A percentile compares a stretch with the other conserved stretches of the same genome.
phyloP scores from a whole-genome alignment of 352 stramenopile genomes.

The Phytophthora sojae region DNA sequence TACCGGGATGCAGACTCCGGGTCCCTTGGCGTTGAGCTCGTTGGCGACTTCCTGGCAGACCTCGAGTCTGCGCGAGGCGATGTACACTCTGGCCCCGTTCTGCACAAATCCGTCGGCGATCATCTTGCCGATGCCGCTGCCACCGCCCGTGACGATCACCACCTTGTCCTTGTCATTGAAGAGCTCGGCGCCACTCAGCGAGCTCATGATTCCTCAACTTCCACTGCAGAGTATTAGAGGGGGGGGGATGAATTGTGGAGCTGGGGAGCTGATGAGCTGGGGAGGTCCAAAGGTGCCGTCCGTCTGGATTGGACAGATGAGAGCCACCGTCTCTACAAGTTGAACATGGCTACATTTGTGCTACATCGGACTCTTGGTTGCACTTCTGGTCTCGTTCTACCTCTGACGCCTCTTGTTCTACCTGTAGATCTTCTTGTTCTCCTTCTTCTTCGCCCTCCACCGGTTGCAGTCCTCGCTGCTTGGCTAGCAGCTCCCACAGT shows the following conservation, averaged over 20 bases:
- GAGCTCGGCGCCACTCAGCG: slow-evolving; percentile 52
- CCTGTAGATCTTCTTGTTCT: neutral
- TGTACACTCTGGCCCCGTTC: slow-evolving; percentile 93
- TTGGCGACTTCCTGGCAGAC: slow-evolving; percentile 78
- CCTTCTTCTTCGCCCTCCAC: neutral
- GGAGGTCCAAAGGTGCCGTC: slow-evolving; percentile 4
- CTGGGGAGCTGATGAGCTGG: no score
- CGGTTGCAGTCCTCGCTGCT: slow-evolving; percentile 21
- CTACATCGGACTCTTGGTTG: neutral
- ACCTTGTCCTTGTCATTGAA: slow-evolving; percentile 74
- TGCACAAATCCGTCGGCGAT: slow-evolving; percentile 93
- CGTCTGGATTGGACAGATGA: slow-evolving; percentile 3
- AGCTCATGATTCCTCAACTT: slow-evolving; percentile 8
- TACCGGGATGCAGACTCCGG: slow-evolving; percentile 71
- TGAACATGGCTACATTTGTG: slow-evolving; percentile 4
- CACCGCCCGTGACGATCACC: slow-evolving; percentile 94
- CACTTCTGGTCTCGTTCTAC: neutral
- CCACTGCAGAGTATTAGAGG: no score
- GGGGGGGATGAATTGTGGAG: neutral
- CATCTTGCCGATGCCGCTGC: slow-evolving; percentile 95
- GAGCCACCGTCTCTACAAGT: neutral
- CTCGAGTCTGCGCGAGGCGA: slow-evolving; percentile 89
- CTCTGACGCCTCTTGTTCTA: neutral
- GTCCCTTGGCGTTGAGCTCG: slow-evolving; percentile 62
- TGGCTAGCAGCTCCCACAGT: slow-evolving; percentile 26